Base-by-base conservation (phyloP, 2,329 filamentous ascomycete genomes). In the Septoria linicola region DNA sequence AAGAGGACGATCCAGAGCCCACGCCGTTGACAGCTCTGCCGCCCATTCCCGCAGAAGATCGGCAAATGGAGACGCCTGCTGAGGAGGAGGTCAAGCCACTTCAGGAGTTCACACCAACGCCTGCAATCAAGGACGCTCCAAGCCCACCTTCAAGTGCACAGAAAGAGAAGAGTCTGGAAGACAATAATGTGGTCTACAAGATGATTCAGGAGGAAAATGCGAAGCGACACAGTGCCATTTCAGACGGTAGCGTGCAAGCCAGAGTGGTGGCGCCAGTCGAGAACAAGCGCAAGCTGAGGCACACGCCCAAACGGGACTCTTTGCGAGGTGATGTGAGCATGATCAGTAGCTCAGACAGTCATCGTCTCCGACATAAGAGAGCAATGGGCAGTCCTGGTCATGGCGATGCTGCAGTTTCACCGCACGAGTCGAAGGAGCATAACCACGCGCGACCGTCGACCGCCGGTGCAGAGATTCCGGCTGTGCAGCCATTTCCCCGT, bases 141-240 rank as follows among this genome's bases (percentile, higher is more conserved):
- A 52, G 49, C 6, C 56, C 56, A 13, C 49, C 54, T 8, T 56
- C 44, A 3, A 52, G 54, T 32, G 54, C 57, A n/a, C 51, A 51
- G 21, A 54, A 58, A 36, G 49, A 42, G n/a, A 46, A 47, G 35
- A 56, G 51, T 21, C 48, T 61, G 14, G 53, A 59, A 32, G 57
- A 55, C 17, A 61, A 61, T 46, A 61, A 61, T 37, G 41, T 45
- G 20, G 53, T 59, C 3, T 61, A 61, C 53, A 55, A 48, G 41
- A 45, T 59, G 37, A 59, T 61, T 14, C 63, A 59, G 37, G 58
- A 61, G 44, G 60, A 64, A 41, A 66, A 65, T 41, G 62, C 55
- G n/a, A 63, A 64, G 41, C 51, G 63, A 10, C 63, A 66, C 45
- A 62, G 59, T 37, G 51, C 57, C 8, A 55, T 63, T 27, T 62